Base-by-base conservation (phyloP, 1,284 basidiomycete genomes). In the Tilletiopsis washingtonensis region DNA sequence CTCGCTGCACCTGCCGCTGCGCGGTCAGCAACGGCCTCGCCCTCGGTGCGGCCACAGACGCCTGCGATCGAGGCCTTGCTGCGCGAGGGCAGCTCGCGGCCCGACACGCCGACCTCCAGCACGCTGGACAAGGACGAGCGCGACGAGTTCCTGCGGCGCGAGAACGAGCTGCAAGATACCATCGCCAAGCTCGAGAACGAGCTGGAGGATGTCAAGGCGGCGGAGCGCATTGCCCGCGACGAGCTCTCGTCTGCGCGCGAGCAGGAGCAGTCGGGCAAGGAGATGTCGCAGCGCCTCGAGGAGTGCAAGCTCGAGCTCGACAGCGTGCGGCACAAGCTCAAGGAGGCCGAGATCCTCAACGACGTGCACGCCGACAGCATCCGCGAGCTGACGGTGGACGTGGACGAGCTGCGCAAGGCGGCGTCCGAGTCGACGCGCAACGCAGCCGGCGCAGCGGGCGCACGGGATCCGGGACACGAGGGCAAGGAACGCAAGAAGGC, bases 401-500 rank as follows among this genome's bases (percentile, higher is more conserved):
- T 97, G 52, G 91, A 97, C 59, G 91, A 96, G 69, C 79, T 96
- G 41, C 62, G 70, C 54, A 69, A 67, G 57, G 56, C 53, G 45
- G 51, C 63, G 23, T 55, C 45, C 21, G 61, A 66, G 27, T 56
- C 52, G 0, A 54, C 51, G 40, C 51, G 58, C 47, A 54, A 26
- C 39, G 61, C 56, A 43, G 55, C 51, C 40, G 44, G 4, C 77
- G 84, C 83, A 72, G 81, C 83, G 64, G 82, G 91, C 54, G 77
- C 81, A 24, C 87, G 90, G 47, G 57, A 69, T 40, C 60, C 84
- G 12, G 84, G 83, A 26, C 81, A 83, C 21, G 93, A 96, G 74
- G 93, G 59, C 93, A 97, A 94, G 78, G 93, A 98, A 79, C 93
- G 90, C 79, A 84, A 89, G 75, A 98, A 97, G 76, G 91, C 94